phyloP scores from a whole-genome alignment of 1,284 basidiomycete genomes.

The Pholiota adiposa region DNA sequence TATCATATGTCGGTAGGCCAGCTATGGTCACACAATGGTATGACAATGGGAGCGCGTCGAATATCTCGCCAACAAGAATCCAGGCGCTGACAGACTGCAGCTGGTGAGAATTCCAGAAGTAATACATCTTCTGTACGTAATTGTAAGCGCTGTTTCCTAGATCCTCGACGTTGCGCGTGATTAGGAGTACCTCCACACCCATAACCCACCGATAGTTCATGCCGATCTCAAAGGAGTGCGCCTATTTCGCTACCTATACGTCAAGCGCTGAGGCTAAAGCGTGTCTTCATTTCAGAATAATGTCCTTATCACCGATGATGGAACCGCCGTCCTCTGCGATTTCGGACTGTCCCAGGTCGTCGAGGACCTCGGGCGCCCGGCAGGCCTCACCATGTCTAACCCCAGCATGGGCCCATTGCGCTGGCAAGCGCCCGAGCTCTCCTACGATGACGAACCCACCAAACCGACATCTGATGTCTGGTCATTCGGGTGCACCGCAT shows the following conservation, averaged over 20 bases:
- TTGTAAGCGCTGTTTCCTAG: conserved; percentile 23
- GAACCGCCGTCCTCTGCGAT: conserved; percentile 33
- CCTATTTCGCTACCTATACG: not conserved
- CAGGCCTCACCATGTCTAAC: conserved; percentile 31
- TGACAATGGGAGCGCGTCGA: conserved; percentile 40
- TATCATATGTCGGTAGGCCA: conserved; percentile 39
- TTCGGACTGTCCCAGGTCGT: conserved; percentile 39
- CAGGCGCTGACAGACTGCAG: conserved; percentile 32
- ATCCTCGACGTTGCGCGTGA: conserved; percentile 44
- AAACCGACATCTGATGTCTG: conserved; percentile 34
- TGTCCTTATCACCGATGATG: conserved; percentile 38
- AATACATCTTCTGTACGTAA: not conserved
- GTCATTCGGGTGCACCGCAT: conserved; percentile 38
- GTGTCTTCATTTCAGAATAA: conserved; percentile 32
- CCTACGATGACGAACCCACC: conserved; percentile 28
- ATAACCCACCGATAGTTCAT: conserved; percentile 44
- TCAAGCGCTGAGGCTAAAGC: no score
- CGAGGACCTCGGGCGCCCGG: conserved; percentile 30
- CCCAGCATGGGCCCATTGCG: conserved; percentile 32
- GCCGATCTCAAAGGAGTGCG: conserved; percentile 49
- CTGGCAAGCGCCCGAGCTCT: conserved; percentile 39
- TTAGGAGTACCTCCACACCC: conserved; percentile 43
- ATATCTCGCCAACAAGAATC: conserved; percentile 37
- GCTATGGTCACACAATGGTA: conserved; percentile 43
- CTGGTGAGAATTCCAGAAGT: conserved; percentile 31